Evolutionary conservation across 2,329 filamentous ascomycete species (phyloP), one percentile per base, ranked within the genome.

Genomic region (Scedosporium dehoogii): DNA sequence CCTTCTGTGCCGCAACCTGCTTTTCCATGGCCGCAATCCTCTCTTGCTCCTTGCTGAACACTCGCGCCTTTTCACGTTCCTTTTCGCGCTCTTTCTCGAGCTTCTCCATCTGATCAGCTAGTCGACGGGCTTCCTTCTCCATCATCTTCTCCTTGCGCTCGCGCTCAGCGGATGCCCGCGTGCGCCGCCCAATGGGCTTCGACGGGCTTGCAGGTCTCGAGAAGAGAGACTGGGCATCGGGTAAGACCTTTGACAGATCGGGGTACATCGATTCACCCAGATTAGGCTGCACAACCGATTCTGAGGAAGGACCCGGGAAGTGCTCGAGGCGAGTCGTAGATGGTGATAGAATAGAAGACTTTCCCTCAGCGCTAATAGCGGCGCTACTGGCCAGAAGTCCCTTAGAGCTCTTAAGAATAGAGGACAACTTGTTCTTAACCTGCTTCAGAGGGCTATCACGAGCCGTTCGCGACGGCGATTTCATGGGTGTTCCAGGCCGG

Each of bases 351-450:
- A 85, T 70, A 3, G 79, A 81, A 0, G 79, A 78, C 67, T 86
- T 87, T 6, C 82, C 82, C 67, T 87, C 85, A 0, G 84, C 84
- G 67, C 84, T 87, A 44, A 84, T 75, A 16, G 81, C 83, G 2
- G 84, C 85, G 67, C 85, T 93, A 67, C 89, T 96, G 18, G 88
- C 91, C 65, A 97, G 87, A 58, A 97, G 83, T 14, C 88, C 90
- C 73, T 90, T 93, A 3, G 92, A 94, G 62, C 88, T 90, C 74
- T 92, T 92, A 68, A 97, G 79, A 64, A 96, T 92, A 9, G 92
- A 96, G 57, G 93, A 96, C 58, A 97, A 80, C 72, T 92, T 96
- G 70, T 90, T 91, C 76, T 96, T 97, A 29, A 94, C 92, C 60
- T 94, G 91, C 73, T 92, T 96, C 64, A 97, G 75, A 4, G 91